phyloP scores from a whole-genome alignment of 805 yeast species.

The Zygosaccharomyces lentus region DNA sequence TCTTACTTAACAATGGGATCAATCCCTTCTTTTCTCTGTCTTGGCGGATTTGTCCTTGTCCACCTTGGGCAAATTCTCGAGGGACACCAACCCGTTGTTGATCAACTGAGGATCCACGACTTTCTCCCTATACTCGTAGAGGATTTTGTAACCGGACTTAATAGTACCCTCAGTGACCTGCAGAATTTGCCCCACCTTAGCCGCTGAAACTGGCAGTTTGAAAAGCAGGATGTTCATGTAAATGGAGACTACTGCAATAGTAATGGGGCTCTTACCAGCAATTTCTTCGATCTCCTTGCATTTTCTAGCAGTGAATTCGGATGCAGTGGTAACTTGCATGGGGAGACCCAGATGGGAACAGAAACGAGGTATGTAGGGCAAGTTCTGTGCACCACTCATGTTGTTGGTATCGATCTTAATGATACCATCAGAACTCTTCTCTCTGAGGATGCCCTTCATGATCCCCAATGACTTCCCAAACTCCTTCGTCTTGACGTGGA shows the following conservation, averaged over 20 bases:
- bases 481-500: slow-evolving; percentile 90
- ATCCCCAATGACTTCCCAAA: slow-evolving; percentile 87
- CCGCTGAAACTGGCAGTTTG: slow-evolving; percentile 67
- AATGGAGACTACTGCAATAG: slow-evolving; percentile 96
- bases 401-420: slow-evolving; percentile 42
- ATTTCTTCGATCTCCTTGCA: slow-evolving; percentile 89
- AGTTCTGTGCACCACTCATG: slow-evolving; percentile 78
- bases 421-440: slow-evolving; percentile 38
- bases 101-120: slow-evolving; percentile 44
- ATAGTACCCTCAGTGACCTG: slow-evolving; percentile 98
- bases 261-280: slow-evolving; percentile 95
- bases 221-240: slow-evolving; percentile 92
- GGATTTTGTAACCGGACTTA: slow-evolving; percentile 80
- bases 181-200: slow-evolving; percentile 82
- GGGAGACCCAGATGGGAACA: slow-evolving; percentile 90
- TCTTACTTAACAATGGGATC: neutral
- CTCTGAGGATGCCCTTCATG: slow-evolving; percentile 64
- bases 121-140: slow-evolving; percentile 67
- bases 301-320: slow-evolving; percentile 85
- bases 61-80: slow-evolving; percentile 32
- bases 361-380: slow-evolving; percentile 90
- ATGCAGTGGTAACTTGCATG: slow-evolving; percentile 82
- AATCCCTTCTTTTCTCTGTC: slow-evolving; percentile 16
- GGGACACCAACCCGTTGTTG: slow-evolving; percentile 29
- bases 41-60: slow-evolving; percentile 29